Percentiles rank a stretch among this genome's conserved stretches.
phyloP scores from a whole-genome alignment of 1,284 basidiomycete genomes.

The Pseudozyma sp. region DNA sequence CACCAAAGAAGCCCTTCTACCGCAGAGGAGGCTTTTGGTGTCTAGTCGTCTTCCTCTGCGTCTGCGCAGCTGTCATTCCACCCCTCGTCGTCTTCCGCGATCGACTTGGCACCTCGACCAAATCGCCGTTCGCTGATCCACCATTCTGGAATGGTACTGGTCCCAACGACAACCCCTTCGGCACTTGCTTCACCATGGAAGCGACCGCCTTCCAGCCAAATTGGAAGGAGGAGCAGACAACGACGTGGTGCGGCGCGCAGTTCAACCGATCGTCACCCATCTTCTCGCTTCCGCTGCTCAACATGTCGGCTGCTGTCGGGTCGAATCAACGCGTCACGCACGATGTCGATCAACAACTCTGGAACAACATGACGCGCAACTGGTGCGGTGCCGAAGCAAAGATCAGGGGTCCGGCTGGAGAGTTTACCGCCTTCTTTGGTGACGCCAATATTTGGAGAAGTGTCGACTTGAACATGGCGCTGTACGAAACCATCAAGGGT shows the following conservation, averaged over 20 bases:
- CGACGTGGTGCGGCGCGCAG: slow-evolving; percentile 45
- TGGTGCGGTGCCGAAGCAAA: slow-evolving; percentile 48
- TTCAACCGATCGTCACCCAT: slow-evolving; percentile 45
- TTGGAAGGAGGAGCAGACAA: slow-evolving; percentile 43
- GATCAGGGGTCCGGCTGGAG: slow-evolving; percentile 30
- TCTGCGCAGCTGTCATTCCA: slow-evolving; percentile 35
- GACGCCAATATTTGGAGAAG: slow-evolving; percentile 41
- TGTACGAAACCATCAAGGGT: slow-evolving; percentile 39
- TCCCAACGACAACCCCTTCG: slow-evolving; percentile 44
- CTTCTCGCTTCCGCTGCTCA: slow-evolving; percentile 39
- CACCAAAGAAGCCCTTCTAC: slow-evolving; percentile 30
- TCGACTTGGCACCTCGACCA: slow-evolving; percentile 7
- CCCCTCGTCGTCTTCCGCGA: slow-evolving; percentile 38
- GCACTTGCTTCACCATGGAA: slow-evolving; percentile 42
- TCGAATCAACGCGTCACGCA: slow-evolving; percentile 12
- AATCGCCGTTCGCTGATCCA: slow-evolving; percentile 20
- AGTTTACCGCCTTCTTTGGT: slow-evolving; percentile 27
- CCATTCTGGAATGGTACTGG: slow-evolving; percentile 50
- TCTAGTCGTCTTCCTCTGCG: slow-evolving; percentile 23
- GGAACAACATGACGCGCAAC: slow-evolving; percentile 35
- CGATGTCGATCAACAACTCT: slow-evolving; percentile 11
- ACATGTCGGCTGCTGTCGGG: slow-evolving; percentile 34
- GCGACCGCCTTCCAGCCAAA: slow-evolving; percentile 47
- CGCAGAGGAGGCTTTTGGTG: slow-evolving; percentile 30
- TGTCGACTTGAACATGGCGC: slow-evolving; percentile 34